phyloP scores from a whole-genome alignment of 371 early-diverging fungal species.

The Mortierella sp. region DNA sequence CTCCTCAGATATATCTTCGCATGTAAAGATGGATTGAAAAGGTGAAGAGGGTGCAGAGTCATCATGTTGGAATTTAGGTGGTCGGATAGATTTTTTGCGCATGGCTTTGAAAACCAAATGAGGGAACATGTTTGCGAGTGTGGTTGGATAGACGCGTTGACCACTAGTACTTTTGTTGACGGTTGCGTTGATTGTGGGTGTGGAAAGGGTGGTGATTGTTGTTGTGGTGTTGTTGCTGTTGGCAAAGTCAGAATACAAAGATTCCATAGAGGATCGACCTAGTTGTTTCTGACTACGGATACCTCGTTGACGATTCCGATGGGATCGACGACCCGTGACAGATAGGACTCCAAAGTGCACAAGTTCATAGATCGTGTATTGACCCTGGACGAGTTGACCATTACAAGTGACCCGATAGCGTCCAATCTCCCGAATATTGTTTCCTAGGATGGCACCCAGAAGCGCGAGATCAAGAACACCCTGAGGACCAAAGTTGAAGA shows the following conservation, averaged over 20 bases:
- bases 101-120: conserved; percentile 40
- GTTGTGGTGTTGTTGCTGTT: too few relatives aligned
- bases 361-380: conserved; percentile 45
- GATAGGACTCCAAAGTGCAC: conserved; percentile 37
- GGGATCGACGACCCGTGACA: conserved; percentile 26
- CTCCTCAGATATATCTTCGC: not conserved
- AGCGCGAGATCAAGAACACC: conserved; percentile 43
- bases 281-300: not conserved
- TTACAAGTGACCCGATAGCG: conserved; percentile 47
- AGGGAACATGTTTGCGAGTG: conserved; percentile 39
- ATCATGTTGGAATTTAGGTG: conserved; percentile 42
- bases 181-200: not conserved
- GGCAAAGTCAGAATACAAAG: too few relatives aligned
- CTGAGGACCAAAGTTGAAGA: conserved; percentile 34
- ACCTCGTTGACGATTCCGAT: not conserved
- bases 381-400: conserved; percentile 29
- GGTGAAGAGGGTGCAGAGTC: conserved; percentile 22
- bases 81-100: conserved; percentile 29
- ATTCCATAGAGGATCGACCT: not conserved
- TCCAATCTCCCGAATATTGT: conserved; percentile 48
- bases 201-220: conserved; percentile 5
- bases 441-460: conserved; percentile 46
- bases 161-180: not conserved
- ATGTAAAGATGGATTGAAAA: conserved; percentile 3
- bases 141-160: conserved; percentile 27